A percentile compares a stretch with the other conserved stretches of the same genome.
Conservation (phyloP, 805 yeast species). For the Myxozyma neglecta region DNA sequence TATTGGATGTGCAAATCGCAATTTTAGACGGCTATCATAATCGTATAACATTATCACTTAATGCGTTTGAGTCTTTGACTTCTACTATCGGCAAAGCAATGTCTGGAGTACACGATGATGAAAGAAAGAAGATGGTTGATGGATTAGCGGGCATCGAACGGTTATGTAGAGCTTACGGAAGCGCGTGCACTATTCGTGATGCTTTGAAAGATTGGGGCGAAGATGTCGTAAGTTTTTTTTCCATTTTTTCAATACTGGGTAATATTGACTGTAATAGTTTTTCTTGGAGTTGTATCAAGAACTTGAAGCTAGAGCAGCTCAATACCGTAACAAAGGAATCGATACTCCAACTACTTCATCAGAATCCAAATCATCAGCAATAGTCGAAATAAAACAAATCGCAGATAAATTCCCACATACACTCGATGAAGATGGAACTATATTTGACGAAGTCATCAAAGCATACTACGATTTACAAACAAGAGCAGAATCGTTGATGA, state of each 20-base stretch:
- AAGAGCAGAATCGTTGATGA: slow-evolving; percentile 39
- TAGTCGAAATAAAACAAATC: slow-evolving; percentile 7
- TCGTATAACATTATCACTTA: slow-evolving; percentile 46
- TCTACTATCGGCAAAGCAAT: slow-evolving; percentile 43
- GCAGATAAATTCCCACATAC: slow-evolving; percentile 27
- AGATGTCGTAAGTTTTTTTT: slow-evolving; percentile 34
- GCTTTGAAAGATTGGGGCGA: slow-evolving; percentile 48
- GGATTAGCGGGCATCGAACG: slow-evolving; percentile 45
- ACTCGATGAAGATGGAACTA: slow-evolving; percentile 40
- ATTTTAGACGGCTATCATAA: slow-evolving; percentile 55
- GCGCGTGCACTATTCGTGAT: slow-evolving; percentile 43
- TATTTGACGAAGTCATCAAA: slow-evolving; percentile 47
- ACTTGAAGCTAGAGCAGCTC: slow-evolving; percentile 36
- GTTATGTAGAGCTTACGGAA: slow-evolving; percentile 45
- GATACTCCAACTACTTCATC: neutral
- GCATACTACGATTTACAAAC: slow-evolving; percentile 43
- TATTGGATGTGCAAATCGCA: slow-evolving; percentile 58
- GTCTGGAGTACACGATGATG: slow-evolving; percentile 40
- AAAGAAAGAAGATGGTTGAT: slow-evolving; percentile 33
- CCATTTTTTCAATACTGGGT: neutral
- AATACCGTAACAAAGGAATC: neutral
- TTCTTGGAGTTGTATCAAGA: slow-evolving; percentile 48
- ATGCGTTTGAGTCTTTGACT: slow-evolving; percentile 46
- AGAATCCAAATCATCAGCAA: neutral
- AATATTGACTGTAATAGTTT: slow-evolving; percentile 27